Percentiles rank a stretch among this genome's conserved stretches.
Conservation (phyloP, 345 rosid species). For the Microcos paniculata region DNA sequence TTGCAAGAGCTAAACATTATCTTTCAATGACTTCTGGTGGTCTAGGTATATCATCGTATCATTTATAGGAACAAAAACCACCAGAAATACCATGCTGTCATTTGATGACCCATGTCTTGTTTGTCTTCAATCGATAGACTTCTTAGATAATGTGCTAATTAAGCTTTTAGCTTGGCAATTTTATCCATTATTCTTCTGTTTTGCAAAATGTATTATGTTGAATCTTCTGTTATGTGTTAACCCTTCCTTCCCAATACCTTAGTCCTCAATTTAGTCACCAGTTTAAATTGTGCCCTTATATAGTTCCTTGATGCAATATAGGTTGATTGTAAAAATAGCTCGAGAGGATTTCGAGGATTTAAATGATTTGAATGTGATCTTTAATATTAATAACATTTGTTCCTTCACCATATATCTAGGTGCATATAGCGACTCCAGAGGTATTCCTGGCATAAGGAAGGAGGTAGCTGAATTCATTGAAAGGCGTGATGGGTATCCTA, state of each 20-base stretch:
- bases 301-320: neutral
- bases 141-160: neutral
- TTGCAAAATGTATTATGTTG: neutral
- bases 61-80: neutral
- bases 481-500: constrained; percentile 95
- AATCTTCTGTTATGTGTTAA: neutral
- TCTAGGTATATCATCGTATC: constrained; percentile 53
- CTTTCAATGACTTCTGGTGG: constrained; percentile 83
- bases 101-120: neutral
- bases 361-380: neutral
- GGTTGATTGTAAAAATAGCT: neutral
- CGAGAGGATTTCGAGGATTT: neutral
- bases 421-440: constrained; percentile 98
- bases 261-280: neutral
- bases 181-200: neutral
- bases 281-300: neutral
- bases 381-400: constrained; percentile 1
- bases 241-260: neutral
- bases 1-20: constrained; percentile 94
- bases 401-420: constrained; percentile 40
- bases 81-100: neutral
- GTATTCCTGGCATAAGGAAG: constrained; percentile 83
- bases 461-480: constrained; percentile 93
- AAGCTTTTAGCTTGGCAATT: neutral
- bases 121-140: neutral